These are phyloP conservation scores for Tylopilus subfusipes DNA, from an alignment of 768 basidiomycete genomes.

Conservation along the genomic window DNA sequence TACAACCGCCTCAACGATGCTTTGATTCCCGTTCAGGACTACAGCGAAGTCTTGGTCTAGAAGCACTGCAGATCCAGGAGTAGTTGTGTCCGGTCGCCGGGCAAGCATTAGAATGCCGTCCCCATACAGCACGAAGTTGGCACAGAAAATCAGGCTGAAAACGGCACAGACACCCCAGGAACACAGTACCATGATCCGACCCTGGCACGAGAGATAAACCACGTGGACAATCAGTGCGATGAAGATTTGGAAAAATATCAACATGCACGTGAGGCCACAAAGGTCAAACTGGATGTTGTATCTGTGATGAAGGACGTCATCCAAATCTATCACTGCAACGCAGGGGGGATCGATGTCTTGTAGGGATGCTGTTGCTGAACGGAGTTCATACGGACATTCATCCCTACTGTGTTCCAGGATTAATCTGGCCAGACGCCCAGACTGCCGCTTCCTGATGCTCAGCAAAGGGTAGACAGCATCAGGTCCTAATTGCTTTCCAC, in stretches of 20 bases:
- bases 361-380: background rate
- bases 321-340: background rate
- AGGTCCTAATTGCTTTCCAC: background rate
- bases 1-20: background rate
- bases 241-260: background rate
- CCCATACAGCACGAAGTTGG: background rate
- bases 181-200: too few relatives aligned
- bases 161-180: background rate
- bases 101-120: conserved; percentile 1
- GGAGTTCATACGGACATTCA: background rate
- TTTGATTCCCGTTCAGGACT: background rate
- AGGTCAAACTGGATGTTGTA: background rate
- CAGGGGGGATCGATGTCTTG: background rate
- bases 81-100: background rate
- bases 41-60: conserved; percentile 2
- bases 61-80: background rate
- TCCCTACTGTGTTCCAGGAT: background rate
- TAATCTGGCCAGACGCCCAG: background rate
- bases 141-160: background rate
- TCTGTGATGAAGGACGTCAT: background rate
- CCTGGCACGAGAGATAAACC: background rate
- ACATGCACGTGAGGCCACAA: background rate
- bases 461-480: conserved; percentile 1
- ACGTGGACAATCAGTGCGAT: background rate
- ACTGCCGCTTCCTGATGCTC: conserved; percentile 2